A percentile compares a stretch with the other conserved stretches of the same genome.
Evolutionary conservation across 2,329 filamentous ascomycete species (phyloP).

Genomic region (Nigrospora sphaerica): DNA sequence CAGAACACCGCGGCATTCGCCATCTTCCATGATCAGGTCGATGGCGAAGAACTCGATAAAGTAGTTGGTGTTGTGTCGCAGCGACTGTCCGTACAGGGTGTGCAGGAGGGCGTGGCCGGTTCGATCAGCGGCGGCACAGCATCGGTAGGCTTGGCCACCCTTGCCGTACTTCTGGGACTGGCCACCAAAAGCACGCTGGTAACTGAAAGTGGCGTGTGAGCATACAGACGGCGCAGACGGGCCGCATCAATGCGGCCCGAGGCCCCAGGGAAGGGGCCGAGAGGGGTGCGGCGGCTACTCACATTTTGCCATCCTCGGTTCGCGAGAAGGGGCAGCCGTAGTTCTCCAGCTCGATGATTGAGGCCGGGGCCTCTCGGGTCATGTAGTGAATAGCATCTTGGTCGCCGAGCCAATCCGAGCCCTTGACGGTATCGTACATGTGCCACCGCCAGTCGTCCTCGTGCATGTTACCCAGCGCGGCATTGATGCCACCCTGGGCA

Average conservation of each 20-base stretch:
- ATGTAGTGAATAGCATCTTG: conserved; percentile 99
- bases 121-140: conserved; percentile 91
- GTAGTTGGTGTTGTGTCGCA: conserved; percentile 98
- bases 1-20: conserved; percentile 91
- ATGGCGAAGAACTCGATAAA: conserved; percentile 99
- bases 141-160: conserved; percentile 96
- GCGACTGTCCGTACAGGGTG: conserved; percentile 95
- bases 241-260: no score
- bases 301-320: conserved; percentile 95
- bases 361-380: conserved; percentile 87
- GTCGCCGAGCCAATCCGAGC: conserved; percentile 94
- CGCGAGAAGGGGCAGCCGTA: conserved; percentile 95
- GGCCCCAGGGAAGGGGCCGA: no score
- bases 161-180: conserved; percentile 94
- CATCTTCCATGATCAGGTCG: conserved; percentile 95
- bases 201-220: conserved; percentile 39
- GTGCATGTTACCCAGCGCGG: conserved; percentile 91
- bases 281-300: conserved; percentile 22
- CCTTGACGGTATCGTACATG: conserved; percentile 99
- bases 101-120: conserved; percentile 96
- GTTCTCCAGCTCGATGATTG: conserved; percentile 91
- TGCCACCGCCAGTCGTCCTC: conserved; percentile 98
- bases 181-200: conserved; percentile 97
- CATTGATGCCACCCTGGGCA: conserved; percentile 79
- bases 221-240: no score